Evolutionary conservation across 1,284 basidiomycete genomes (phyloP), one percentile per base, ranked within the genome.

Genomic region (Lentinula novae-zelandiae): DNA sequence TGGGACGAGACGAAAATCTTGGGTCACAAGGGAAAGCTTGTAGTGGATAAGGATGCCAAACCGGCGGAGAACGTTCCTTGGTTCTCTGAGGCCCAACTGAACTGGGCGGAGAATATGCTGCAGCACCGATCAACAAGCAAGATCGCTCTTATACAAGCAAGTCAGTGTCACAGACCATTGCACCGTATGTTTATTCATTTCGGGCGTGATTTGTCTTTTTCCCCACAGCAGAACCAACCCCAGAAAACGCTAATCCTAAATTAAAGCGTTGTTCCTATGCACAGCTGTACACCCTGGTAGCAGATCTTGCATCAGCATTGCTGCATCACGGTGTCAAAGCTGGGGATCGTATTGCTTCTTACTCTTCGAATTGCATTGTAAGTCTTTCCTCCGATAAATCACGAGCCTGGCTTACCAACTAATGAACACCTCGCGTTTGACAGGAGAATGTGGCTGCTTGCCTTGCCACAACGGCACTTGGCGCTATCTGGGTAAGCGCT

Each of bases 71-170:
- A 92, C 70, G 90, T 90, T 20, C 64, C 78, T 5, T 95, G 92
- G 92, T 94, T 94, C 73, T 67, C 73, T 27, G 82, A 85, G 50
- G 85, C 91, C 0, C 76, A 74, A 44, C 72, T 95, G 58, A 95
- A 95, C 71, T 94, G 90, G 86, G 91, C 93, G 44, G 92, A 96
- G 77, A 95, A 95, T 72, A 86, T 93, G 80, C 78, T 95, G 33
- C 78, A 78, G 40, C 82, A 79, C 67, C 82, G 83, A 60, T 81
- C 79, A 31, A 71, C 77, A 8, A 76, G 81, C 59, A 86, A 87
- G 69, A 71, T 83, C n/a, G 93, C 92, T 1, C 77, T 95, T 63
- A 82, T 95, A 57, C 85, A 93, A 78, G 82, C 83, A 62, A 86
- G 89, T 87, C 74, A 70, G 83, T 79, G 42, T 52, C 22, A 46